These are phyloP conservation scores for Malassezia vespertilionis DNA, from an alignment of 1,284 basidiomycete genomes.

Conservation along the genomic window DNA sequence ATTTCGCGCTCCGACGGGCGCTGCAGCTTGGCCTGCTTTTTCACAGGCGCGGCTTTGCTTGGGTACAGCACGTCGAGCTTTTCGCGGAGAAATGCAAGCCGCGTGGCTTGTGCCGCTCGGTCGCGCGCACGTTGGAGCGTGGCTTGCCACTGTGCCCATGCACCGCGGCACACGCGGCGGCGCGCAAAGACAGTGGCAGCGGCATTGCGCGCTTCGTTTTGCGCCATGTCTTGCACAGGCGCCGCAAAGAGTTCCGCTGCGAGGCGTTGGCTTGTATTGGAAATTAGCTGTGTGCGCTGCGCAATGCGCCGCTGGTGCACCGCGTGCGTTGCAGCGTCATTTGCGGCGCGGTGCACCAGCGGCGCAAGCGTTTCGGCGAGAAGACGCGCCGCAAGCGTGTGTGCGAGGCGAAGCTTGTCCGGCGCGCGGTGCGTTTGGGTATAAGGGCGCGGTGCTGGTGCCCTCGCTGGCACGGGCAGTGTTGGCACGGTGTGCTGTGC, in stretches of 20 bases:
- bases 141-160: slow-evolving; percentile 1
- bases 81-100: slow-evolving; percentile 7
- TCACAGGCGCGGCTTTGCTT: neutral
- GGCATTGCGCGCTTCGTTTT: neutral
- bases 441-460: neutral
- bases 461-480: neutral
- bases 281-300: slow-evolving; percentile 1
- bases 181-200: neutral
- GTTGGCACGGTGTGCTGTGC: neutral
- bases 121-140: slow-evolving; percentile 3
- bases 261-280: neutral
- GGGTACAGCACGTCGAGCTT: neutral
- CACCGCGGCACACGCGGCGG: neutral
- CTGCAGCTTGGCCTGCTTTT: neutral
- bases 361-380: neutral
- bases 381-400: too few species aligned
- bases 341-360: neutral
- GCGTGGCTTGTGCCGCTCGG: slow-evolving; percentile 6
- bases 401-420: too few species aligned
- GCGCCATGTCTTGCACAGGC: neutral
- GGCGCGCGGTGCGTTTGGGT: neutral
- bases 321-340: neutral
- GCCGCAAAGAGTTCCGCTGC: neutral
- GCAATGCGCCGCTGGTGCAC: neutral
- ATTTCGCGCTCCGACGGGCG: neutral